These are phyloP conservation scores for Aeschynomene evenia DNA, from an alignment of 306 rosid species.

Conservation along the genomic window DNA sequence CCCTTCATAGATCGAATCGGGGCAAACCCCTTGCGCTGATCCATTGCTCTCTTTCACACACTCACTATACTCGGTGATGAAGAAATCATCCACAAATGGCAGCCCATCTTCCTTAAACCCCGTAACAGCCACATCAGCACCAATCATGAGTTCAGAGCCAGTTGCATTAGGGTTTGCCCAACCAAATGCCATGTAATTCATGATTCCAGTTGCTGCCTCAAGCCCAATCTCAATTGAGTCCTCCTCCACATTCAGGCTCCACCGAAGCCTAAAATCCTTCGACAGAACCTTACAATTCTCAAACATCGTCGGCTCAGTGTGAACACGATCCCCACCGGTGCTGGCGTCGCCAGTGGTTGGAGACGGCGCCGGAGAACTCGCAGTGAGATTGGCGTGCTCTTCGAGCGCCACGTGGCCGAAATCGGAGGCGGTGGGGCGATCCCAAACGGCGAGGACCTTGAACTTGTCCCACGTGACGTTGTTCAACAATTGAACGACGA, in stretches of 20 bases:
- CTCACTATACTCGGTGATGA: slow-evolving; percentile 68
- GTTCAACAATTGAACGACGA: slow-evolving; percentile 50
- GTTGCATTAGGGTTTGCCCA: slow-evolving; percentile 64
- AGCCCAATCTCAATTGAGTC: slow-evolving; percentile 66
- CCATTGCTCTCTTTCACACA: slow-evolving; percentile 51
- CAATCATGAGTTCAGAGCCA: slow-evolving; percentile 60
- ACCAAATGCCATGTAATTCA: slow-evolving; percentile 86
- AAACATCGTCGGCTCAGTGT: slow-evolving; percentile 57
- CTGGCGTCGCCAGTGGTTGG: slow-evolving; percentile 23
- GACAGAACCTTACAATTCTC: slow-evolving; percentile 71
- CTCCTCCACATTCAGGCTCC: slow-evolving; percentile 59
- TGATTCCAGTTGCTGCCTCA: slow-evolving; percentile 68
- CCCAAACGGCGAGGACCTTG: slow-evolving; percentile 79
- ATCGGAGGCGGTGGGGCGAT: slow-evolving; percentile 66
- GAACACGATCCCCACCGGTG: slow-evolving; percentile 7
- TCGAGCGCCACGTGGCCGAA: slow-evolving; percentile 62
- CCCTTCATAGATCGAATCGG: slow-evolving; percentile 61
- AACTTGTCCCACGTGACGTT: slow-evolving; percentile 74
- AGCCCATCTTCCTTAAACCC: slow-evolving; percentile 70
- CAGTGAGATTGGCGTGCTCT: slow-evolving; percentile 1
- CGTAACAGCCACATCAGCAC: slow-evolving; percentile 73
- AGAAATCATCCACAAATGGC: slow-evolving; percentile 78
- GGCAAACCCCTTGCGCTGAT: slow-evolving; percentile 74
- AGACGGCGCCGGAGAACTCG: slow-evolving; percentile 38
- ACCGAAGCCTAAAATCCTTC: slow-evolving; percentile 58